Evolutionary conservation across 495 filamentous ascomycete genomes (phyloP).

Genomic region (Acidomyces sp.): DNA sequence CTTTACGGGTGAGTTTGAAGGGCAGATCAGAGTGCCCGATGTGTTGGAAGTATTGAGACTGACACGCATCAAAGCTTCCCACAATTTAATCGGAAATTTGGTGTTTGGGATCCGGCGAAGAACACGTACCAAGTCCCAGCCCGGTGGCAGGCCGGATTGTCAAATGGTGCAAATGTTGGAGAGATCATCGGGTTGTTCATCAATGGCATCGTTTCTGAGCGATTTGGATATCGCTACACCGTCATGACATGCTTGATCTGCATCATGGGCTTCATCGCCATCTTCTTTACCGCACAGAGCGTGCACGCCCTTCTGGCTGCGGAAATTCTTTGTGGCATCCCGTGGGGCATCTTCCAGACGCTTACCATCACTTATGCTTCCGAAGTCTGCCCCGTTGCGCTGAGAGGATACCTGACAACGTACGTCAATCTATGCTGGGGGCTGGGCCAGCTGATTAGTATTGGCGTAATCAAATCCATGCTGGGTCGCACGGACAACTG

Average conservation of each 20-base stretch:
- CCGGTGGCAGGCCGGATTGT: conserved; percentile 63
- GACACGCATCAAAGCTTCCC: too few species aligned
- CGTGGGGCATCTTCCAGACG: conserved; percentile 58
- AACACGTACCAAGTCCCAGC: conserved; percentile 51
- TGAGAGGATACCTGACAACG: conserved; percentile 34
- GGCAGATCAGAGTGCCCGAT: neutral
- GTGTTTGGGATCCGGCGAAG: conserved; percentile 35
- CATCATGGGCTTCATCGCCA: conserved; percentile 54
- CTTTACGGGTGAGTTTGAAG: neutral
- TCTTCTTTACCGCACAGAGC: conserved; percentile 65
- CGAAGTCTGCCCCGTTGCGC: conserved; percentile 44
- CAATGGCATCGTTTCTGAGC: conserved; percentile 64
- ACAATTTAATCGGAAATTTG: conserved; percentile 54
- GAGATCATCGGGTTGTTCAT: conserved; percentile 66
- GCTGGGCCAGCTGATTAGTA: conserved; percentile 27
- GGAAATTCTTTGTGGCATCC: conserved; percentile 65
- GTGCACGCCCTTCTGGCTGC: conserved; percentile 55
- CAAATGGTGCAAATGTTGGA: conserved; percentile 50
- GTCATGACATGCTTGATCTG: conserved; percentile 54
- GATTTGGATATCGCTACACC: conserved; percentile 55
- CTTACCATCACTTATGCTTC: conserved; percentile 68
- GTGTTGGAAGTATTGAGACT: too few species aligned
- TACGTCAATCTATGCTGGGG: conserved; percentile 35
- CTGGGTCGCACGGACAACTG: conserved; percentile 11
- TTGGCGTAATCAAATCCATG: conserved; percentile 27